Percentiles rank a stretch among this genome's conserved stretches.
phyloP scores from a whole-genome alignment of 441 rosid genomes.

The Jatropha podagrica region DNA sequence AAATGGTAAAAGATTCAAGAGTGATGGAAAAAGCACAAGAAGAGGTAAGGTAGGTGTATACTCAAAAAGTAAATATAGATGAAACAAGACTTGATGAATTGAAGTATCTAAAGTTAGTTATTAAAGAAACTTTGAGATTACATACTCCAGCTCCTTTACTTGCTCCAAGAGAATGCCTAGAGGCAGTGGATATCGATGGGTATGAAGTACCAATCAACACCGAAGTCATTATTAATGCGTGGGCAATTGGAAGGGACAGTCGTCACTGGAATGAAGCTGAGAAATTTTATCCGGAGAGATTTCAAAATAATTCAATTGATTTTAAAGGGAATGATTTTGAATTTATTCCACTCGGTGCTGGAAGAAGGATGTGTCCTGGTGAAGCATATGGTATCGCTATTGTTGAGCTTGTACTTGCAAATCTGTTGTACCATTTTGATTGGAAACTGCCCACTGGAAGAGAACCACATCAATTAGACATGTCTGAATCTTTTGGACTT shows the following conservation, averaged over 20 bases:
- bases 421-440: too few relatives aligned
- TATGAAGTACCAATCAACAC: not conserved
- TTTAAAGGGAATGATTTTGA: not conserved
- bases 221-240: not conserved
- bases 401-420: too few relatives aligned
- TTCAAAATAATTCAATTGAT: not conserved
- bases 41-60: not conserved
- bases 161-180: not conserved
- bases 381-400: too few relatives aligned
- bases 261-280: constrained; percentile 1
- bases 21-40: not conserved
- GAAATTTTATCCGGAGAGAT: constrained; percentile 2
- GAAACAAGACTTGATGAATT: not conserved
- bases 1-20: not conserved
- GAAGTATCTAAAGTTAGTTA: too few relatives aligned
- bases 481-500: too few relatives aligned
- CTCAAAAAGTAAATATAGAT: not conserved
- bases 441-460: too few relatives aligned
- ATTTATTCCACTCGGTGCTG: too few relatives aligned
- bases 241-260: not conserved
- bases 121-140: not conserved
- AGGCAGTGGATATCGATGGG: too few relatives aligned
- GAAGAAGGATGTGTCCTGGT: too few relatives aligned
- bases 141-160: not conserved
- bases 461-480: too few relatives aligned